Conservation (phyloP, 129 eudicot genomes). For the Artemisia argyi region DNA sequence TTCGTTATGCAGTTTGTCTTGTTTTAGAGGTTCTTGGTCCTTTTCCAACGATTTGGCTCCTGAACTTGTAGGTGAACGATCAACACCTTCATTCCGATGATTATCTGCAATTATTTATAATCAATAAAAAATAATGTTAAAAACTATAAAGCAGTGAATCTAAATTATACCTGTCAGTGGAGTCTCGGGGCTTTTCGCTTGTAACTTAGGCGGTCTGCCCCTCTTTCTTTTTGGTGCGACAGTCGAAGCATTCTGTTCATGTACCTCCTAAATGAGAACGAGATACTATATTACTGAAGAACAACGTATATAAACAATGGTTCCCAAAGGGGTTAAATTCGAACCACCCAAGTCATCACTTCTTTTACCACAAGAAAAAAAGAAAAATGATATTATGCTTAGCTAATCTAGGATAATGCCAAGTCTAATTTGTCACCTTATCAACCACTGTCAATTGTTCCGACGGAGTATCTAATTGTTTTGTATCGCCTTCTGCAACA, state of each 20-base stretch:
- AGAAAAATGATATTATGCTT: not conserved
- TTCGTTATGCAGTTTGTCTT: not conserved
- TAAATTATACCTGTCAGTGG: constrained; percentile 34
- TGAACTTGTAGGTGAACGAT: too few species aligned
- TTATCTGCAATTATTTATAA: not conserved
- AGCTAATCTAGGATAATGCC: too few species aligned
- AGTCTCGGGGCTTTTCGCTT: constrained; percentile 16
- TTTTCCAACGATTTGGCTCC: too few species aligned
- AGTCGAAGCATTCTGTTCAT: constrained; percentile 32
- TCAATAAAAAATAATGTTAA: not conserved
- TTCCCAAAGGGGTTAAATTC: too few species aligned
- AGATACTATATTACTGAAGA: not conserved
- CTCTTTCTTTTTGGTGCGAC: constrained; percentile 47
- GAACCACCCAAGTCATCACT: not conserved
- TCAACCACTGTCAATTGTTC: constrained; percentile 19
- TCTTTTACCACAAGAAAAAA: not conserved
- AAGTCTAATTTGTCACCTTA: constrained; percentile 25
- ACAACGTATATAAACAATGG: too few species aligned
- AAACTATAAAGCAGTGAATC: not conserved
- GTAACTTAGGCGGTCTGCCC: constrained; percentile 60
- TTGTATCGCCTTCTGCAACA: constrained; percentile 22
- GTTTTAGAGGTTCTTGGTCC: not conserved
- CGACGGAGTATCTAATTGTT: constrained; percentile 24
- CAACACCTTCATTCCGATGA: not conserved
- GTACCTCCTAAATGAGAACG: constrained; percentile 41